Percentiles rank a stretch among this genome's conserved stretches.
These are phyloP conservation scores for Kluyveromyces dobzhanskii DNA, from an alignment of 805 yeast species.

Conservation along the genomic window DNA sequence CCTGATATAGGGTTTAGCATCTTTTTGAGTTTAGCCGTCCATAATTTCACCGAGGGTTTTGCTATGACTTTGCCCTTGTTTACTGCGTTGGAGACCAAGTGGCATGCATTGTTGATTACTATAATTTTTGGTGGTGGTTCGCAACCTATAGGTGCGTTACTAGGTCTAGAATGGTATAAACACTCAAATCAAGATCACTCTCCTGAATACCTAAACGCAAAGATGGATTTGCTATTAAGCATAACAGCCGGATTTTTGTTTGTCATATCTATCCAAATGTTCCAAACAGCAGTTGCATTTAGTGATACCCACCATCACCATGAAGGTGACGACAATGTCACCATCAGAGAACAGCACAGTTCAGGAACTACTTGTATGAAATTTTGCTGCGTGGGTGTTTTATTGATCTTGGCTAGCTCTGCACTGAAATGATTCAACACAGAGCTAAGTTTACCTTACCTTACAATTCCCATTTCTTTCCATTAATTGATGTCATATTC, in stretches of 20 bases:
- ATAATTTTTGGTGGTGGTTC: constrained; percentile 72
- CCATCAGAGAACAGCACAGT: constrained; percentile 23
- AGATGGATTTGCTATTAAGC: constrained; percentile 42
- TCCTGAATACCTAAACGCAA: constrained; percentile 28
- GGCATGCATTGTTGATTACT: constrained; percentile 55
- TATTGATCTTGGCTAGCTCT: constrained; percentile 21
- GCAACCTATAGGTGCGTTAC: constrained; percentile 82
- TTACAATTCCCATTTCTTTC: too few species aligned
- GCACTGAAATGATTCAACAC: constrained; percentile 8
- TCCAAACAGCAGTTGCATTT: constrained; percentile 71
- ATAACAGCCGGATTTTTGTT: constrained; percentile 78
- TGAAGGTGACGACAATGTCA: constrained; percentile 18
- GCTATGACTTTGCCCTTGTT: constrained; percentile 87
- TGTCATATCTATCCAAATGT: constrained; percentile 79
- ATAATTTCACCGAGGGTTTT: constrained; percentile 90
- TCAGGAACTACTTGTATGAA: constrained; percentile 27
- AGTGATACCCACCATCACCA: constrained; percentile 55
- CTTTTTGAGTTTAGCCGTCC: constrained; percentile 77
- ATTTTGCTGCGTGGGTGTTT: constrained; percentile 29
- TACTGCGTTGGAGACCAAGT: constrained; percentile 57
- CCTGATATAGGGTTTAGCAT: constrained; percentile 64
- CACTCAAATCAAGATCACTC: constrained; percentile 35
- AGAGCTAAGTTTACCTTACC: too few species aligned
- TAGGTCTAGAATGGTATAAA: constrained; percentile 42
- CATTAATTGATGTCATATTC: too few species aligned